These are phyloP conservation scores for Glarea lozoyensis DNA, from an alignment of 495 filamentous ascomycete genomes.

Conservation along the genomic window DNA sequence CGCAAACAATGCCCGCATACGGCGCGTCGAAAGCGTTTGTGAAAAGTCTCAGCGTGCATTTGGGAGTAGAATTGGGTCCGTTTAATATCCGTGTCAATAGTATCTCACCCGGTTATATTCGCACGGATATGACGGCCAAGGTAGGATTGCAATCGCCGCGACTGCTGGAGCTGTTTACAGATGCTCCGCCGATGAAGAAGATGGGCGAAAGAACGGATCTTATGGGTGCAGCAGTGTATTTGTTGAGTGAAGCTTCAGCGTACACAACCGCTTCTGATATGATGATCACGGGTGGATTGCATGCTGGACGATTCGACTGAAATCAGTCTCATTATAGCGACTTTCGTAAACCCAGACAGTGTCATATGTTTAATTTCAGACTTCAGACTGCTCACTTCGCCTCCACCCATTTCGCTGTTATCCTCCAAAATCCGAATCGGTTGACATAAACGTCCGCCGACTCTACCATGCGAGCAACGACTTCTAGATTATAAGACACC, in stretches of 20 bases:
- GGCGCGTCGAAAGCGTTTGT: constrained; percentile 84
- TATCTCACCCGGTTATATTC: constrained; percentile 70
- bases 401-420: too few species aligned
- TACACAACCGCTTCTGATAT: constrained; percentile 15
- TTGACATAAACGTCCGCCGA: too few species aligned
- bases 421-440: too few species aligned
- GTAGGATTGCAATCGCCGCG: constrained; percentile 48
- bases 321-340: too few species aligned
- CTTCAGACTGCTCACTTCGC: too few species aligned
- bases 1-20: constrained; percentile 33
- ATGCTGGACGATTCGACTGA: too few species aligned
- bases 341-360: too few species aligned
- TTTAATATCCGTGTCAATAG: constrained; percentile 73
- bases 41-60: constrained; percentile 71
- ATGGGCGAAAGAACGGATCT: constrained; percentile 9
- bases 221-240: constrained; percentile 11
- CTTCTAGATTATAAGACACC: too few species aligned
- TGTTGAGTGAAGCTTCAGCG: constrained; percentile 13
- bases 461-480: too few species aligned
- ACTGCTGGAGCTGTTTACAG: constrained; percentile 27
- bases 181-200: constrained; percentile 6
- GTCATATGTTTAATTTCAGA: too few species aligned
- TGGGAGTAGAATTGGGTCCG: constrained; percentile 76
- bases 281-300: too few species aligned
- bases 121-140: constrained; percentile 73